Evolutionary conservation across 257 asterid species (phyloP).

Genomic region (Solanum okadae): DNA sequence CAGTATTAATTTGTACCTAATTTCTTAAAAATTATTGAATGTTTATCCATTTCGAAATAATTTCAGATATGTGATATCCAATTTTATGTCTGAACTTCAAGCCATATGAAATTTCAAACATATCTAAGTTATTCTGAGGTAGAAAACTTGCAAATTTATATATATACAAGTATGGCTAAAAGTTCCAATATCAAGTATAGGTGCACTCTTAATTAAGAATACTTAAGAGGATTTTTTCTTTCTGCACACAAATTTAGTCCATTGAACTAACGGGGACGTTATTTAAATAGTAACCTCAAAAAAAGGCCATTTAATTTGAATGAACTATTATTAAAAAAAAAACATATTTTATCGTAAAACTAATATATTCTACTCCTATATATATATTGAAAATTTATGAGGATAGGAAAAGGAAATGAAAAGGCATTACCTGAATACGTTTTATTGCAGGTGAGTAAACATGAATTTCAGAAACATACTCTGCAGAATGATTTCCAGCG

Average conservation of each 20-base stretch:
- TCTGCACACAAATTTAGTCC: background rate
- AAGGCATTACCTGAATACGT: constrained; percentile 25
- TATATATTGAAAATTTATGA: background rate
- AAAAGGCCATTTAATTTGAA: background rate
- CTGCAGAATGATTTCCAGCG: constrained; percentile 34
- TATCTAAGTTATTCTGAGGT: background rate
- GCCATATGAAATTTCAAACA: background rate
- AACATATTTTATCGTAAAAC: too few species aligned
- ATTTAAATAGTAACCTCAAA: background rate
- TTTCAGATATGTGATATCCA: background rate
- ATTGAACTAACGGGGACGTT: background rate
- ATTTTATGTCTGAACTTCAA: too few species aligned
- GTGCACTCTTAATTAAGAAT: background rate
- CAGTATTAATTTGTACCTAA: background rate
- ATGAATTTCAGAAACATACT: constrained; percentile 21
- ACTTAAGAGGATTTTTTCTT: too few species aligned
- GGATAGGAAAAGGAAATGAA: background rate
- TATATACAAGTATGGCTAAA: background rate
- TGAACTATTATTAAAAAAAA: background rate
- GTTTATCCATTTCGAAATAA: too few species aligned
- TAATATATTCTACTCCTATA: background rate
- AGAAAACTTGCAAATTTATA: too few species aligned
- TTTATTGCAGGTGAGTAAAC: constrained; percentile 23
- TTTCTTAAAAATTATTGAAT: too few species aligned
- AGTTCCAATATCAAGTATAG: too few species aligned